phyloP scores from a whole-genome alignment of 2,329 filamentous ascomycete species.

The Epichloe scottii region DNA sequence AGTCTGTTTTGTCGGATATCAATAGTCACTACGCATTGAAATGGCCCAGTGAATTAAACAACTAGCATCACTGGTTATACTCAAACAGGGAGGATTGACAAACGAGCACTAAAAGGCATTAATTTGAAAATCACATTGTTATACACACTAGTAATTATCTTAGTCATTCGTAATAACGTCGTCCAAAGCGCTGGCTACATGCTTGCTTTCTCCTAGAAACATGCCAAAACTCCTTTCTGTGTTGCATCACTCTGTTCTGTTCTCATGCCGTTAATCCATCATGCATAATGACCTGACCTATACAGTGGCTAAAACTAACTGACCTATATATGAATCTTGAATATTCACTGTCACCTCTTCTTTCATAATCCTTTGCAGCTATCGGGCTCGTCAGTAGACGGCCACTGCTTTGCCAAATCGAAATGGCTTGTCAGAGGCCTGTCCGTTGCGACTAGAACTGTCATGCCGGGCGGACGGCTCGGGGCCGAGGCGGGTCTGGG shows the following conservation, averaged over 20 bases:
- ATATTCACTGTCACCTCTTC: too few relatives aligned
- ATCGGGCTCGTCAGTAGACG: slow-evolving; percentile 19
- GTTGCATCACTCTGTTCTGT: background rate
- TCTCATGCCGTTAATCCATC: background rate
- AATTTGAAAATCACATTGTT: too few relatives aligned
- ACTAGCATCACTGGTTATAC: too few relatives aligned
- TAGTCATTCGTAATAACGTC: background rate
- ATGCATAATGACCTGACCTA: background rate
- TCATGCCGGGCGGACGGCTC: background rate
- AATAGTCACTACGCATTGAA: too few relatives aligned
- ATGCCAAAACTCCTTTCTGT: background rate
- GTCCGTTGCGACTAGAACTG: slow-evolving; percentile 10
- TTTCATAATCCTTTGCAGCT: background rate
- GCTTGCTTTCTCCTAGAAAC: too few relatives aligned
- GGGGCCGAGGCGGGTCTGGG: background rate
- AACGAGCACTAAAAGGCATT: too few relatives aligned
- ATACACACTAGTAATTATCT: background rate
- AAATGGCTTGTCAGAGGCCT: slow-evolving; percentile 22
- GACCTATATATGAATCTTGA: too few relatives aligned
- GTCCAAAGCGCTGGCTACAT: too few relatives aligned
- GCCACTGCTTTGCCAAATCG: slow-evolving; percentile 23
- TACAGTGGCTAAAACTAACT: too few relatives aligned
- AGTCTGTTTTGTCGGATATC: too few relatives aligned
- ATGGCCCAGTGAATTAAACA: too few relatives aligned
- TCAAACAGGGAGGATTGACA: too few relatives aligned